These are phyloP conservation scores for Pestalotiopsis sp. DNA, from an alignment of 2,329 filamentous ascomycete genomes.

Conservation along the genomic window DNA sequence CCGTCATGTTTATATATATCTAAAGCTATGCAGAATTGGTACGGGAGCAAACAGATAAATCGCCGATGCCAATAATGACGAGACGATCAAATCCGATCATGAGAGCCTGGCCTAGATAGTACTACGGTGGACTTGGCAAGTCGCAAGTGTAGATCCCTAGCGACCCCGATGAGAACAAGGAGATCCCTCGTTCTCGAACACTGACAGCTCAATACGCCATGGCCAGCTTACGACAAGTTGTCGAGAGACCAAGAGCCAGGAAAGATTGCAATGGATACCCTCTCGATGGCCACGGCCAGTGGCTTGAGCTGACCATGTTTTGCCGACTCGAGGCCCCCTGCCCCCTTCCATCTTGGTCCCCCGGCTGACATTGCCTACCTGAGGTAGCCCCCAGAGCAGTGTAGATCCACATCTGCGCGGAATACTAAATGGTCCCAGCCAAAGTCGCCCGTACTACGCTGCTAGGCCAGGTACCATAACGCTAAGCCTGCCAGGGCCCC, in stretches of 20 bases:
- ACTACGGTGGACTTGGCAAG: background rate
- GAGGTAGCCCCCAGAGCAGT: background rate
- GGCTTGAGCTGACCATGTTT: background rate
- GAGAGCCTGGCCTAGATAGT: background rate
- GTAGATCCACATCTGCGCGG: background rate
- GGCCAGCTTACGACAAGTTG: background rate
- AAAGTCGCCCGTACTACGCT: background rate
- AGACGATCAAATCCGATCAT: background rate
- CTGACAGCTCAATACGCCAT: background rate
- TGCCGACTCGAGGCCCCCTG: background rate
- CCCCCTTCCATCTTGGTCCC: background rate
- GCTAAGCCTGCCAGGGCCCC: background rate
- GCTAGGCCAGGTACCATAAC: background rate
- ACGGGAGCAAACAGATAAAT: background rate
- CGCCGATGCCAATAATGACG: background rate
- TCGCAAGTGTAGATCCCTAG: background rate
- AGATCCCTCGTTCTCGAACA: background rate
- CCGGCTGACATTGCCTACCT: background rate
- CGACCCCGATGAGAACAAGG: background rate
- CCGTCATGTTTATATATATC: background rate
- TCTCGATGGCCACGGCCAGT: background rate
- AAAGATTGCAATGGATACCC: background rate
- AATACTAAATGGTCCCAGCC: background rate
- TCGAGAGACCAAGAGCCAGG: background rate
- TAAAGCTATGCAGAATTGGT: background rate